Base-by-base conservation (phyloP, 2,329 filamentous ascomycete genomes). In the Alternaria hordeiaustralica region DNA sequence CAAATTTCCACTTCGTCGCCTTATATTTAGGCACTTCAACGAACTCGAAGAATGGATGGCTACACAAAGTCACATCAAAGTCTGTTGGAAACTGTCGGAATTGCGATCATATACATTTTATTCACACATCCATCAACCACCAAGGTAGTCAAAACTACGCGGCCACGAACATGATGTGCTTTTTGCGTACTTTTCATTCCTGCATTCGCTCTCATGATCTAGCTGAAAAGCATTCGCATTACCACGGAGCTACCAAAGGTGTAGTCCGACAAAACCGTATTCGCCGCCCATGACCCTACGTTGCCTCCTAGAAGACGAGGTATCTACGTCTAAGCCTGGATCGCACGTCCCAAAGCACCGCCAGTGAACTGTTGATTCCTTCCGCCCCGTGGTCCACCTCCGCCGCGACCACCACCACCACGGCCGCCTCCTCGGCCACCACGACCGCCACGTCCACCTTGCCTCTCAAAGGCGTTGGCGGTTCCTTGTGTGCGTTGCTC, bases 401-500 rank as follows among this genome's bases (percentile, higher is more conserved):
- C 90, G 46, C 90, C 88, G 45, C 88, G 58, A 61, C 82, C 82
- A 49, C 84, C 82, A 66, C 88, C 84, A 58, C 88, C 82, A 53
- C 90, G 87, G 26, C 86, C 84, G 46, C 82, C 77, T 33, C 80
- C 75, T 41, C 83, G 75, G 67, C 88, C 92, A 51, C 91, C 89
- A 67, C 91, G 88, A 61, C 92, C 92, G 69, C 93, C 92, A 69
- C 91, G 88, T 61, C 92, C 92, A 70, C 93, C 92, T 84, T 97
- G 93, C 80, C 95, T 87, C 86, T 97, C 94, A 83, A 98, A 98
- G 26, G 94, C 95, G 77, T 97, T 97, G 63, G 93, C 90, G 72
- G 94, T 97, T 74, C 96, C 96, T 81, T 97, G 94, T 73, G 96
- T 98, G 79, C 96, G 90, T 81, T 97, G 94, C 86, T 99, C 96